A percentile compares a stretch with the other conserved stretches of the same genome.
phyloP scores from a whole-genome alignment of 2,329 filamentous ascomycete genomes.

The Didymella sp. region DNA sequence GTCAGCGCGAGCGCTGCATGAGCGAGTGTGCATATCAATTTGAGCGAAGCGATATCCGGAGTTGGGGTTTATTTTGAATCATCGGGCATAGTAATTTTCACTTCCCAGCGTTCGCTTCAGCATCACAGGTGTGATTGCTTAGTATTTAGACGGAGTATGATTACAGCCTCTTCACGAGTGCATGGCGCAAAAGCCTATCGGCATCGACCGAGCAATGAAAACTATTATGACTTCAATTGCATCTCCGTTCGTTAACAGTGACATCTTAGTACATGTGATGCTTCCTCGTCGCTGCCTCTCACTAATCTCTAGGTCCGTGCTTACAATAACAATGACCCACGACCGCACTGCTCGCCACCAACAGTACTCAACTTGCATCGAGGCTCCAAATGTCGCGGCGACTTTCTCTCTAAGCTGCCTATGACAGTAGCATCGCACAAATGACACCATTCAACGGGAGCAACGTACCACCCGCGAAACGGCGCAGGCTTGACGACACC shows the following conservation, averaged over 20 bases:
- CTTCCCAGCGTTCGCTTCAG: slow-evolving; percentile 41
- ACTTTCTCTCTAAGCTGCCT: not conserved
- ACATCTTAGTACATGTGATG: not conserved
- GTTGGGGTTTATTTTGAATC: slow-evolving; percentile 37
- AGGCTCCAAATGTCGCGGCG: not conserved
- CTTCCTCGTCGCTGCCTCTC: slow-evolving; percentile 4
- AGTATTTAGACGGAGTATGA: slow-evolving; percentile 41
- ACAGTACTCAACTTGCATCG: not conserved
- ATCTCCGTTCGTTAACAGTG: not conserved
- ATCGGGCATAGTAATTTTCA: slow-evolving; percentile 36
- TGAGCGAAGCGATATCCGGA: slow-evolving; percentile 45
- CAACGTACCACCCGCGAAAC: slow-evolving; percentile 32
- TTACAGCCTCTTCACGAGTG: slow-evolving; percentile 31
- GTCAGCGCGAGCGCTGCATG: slow-evolving; percentile 84
- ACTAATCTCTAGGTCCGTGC: slow-evolving; percentile 1
- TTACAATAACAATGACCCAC: not conserved
- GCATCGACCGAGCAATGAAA: slow-evolving; percentile 31
- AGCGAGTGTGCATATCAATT: slow-evolving; percentile 19
- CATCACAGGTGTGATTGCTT: slow-evolving; percentile 27
- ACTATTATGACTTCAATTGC: slow-evolving; percentile 17
- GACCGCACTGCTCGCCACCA: not conserved
- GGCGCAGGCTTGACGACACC: slow-evolving; percentile 30
- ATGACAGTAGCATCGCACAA: not conserved
- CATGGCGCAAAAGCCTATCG: slow-evolving; percentile 28
- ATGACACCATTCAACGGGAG: slow-evolving; percentile 20